Evolutionary conservation across 2,329 filamentous ascomycete genomes (phyloP).

Genomic region (Apiospora hydei): DNA sequence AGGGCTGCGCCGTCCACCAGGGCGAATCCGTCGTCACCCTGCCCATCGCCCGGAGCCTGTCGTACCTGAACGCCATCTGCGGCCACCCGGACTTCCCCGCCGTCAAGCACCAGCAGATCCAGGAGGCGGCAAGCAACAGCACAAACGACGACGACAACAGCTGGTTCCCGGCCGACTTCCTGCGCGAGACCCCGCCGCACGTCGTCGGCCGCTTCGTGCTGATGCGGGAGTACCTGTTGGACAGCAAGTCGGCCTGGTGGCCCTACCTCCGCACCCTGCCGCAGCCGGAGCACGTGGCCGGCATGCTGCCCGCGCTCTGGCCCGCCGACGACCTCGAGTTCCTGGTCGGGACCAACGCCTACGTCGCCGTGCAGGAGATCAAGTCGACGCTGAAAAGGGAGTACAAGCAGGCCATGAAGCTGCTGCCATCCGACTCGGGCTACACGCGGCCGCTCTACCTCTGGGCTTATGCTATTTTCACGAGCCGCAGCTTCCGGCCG

Average conservation of each 20-base stretch:
- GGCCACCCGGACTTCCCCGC: conserved; percentile 38
- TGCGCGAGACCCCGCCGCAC: conserved; percentile 60
- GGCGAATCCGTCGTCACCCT: conserved; percentile 59
- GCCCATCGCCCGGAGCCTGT: conserved; percentile 61
- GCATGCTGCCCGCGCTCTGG: conserved; percentile 71
- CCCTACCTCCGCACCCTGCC: conserved; percentile 73
- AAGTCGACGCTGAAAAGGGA: conserved; percentile 54
- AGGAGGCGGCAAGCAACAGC: neutral
- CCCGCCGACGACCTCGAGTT: conserved; percentile 64
- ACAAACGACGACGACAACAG: neutral
- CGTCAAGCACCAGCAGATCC: conserved; percentile 27
- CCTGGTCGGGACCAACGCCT: conserved; percentile 48
- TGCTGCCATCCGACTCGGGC: conserved; percentile 43
- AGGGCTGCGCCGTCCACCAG: conserved; percentile 39
- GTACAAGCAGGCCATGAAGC: conserved; percentile 50
- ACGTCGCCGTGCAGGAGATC: conserved; percentile 48
- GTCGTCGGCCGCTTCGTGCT: conserved; percentile 73
- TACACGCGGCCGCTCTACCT: conserved; percentile 62
- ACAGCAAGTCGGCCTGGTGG: conserved; percentile 68
- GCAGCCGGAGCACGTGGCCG: conserved; percentile 58
- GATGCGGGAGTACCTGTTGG: conserved; percentile 70
- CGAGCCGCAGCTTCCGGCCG: conserved; percentile 69
- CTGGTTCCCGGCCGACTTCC: conserved; percentile 57
- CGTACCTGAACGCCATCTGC: conserved; percentile 63
- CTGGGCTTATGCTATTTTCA: conserved; percentile 71